phyloP scores from a whole-genome alignment of 495 filamentous ascomycete genomes.

The Trichoderma parareesei region DNA sequence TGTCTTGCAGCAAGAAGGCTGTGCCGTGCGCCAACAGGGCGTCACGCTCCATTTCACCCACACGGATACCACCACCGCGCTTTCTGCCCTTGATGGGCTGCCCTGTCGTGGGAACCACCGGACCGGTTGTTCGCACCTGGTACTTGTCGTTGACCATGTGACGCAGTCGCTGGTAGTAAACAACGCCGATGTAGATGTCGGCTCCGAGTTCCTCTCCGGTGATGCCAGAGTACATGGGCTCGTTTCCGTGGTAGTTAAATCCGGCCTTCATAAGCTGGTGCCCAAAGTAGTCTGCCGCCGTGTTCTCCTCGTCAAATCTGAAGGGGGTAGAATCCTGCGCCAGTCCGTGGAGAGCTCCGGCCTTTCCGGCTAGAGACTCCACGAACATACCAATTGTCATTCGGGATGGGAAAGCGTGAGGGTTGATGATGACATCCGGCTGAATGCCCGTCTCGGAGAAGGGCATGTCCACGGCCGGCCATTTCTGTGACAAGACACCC shows the following conservation, averaged over 20 bases:
- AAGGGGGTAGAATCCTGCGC: constrained; percentile 94
- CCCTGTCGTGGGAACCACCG: constrained; percentile 77
- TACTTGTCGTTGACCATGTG: constrained; percentile 99
- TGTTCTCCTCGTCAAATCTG: constrained; percentile 85
- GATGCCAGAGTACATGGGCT: constrained; percentile 95
- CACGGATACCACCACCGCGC: constrained; percentile 94
- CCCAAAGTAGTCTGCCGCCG: constrained; percentile 90
- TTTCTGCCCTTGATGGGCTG: constrained; percentile 95
- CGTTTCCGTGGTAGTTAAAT: constrained; percentile 97
- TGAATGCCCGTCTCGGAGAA: constrained; percentile 96
- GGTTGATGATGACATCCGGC: constrained; percentile 97
- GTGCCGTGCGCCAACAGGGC: constrained; percentile 89
- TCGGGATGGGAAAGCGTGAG: constrained; percentile 98
- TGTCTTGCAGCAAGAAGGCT: constrained; percentile 89
- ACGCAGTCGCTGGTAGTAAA: constrained; percentile 93
- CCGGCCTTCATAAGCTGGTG: constrained; percentile 88
- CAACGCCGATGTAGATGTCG: constrained; percentile 93
- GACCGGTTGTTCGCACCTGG: constrained; percentile 94
- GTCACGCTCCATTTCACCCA: constrained; percentile 98
- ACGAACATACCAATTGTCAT: constrained; percentile 99
- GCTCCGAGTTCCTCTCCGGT: constrained; percentile 88
- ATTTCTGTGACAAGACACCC: constrained; percentile 94
- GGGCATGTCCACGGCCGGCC: constrained; percentile 90
- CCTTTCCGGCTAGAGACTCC: constrained; percentile 91
- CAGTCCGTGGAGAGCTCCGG: constrained; percentile 86